These are phyloP conservation scores for Punctularia strigosozonata DNA, from an alignment of 768 basidiomycete species.

Conservation along the genomic window DNA sequence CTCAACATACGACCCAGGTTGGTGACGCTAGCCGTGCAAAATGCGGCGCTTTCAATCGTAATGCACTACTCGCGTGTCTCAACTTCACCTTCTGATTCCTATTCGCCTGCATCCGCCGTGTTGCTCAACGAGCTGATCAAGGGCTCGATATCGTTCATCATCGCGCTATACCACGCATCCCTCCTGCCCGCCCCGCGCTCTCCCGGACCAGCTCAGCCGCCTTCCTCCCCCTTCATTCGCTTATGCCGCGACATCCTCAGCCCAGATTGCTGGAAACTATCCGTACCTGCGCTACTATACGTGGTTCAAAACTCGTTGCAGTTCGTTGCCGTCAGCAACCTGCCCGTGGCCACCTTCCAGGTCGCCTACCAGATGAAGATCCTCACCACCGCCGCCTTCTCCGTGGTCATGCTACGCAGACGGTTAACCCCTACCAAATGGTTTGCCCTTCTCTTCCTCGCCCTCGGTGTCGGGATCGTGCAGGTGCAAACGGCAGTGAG, in stretches of 20 bases:
- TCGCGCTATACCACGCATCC: conserved; percentile 51
- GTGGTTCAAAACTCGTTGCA: conserved; percentile 95
- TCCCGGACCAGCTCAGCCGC: no score
- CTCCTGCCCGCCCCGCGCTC: conserved; percentile 30
- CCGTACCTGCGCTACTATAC: conserved; percentile 91
- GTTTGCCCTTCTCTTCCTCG: conserved; percentile 79
- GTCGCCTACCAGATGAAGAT: conserved; percentile 99
- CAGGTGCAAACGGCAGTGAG: conserved; percentile 67
- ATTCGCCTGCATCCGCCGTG: conserved; percentile 91
- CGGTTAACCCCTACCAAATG: conserved; percentile 68
- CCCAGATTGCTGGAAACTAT: conserved; percentile 93
- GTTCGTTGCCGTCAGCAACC: conserved; percentile 91
- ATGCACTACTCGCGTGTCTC: conserved; percentile 98
- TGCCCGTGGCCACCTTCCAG: conserved; percentile 95
- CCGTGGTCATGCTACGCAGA: conserved; percentile 71
- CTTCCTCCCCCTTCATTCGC: conserved; percentile 30
- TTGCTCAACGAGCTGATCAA: conserved; percentile 92
- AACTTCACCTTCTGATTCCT: conserved; percentile 62
- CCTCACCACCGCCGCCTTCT: conserved; percentile 89
- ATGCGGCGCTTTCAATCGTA: conserved; percentile 89
- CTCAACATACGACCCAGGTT: conserved; percentile 33
- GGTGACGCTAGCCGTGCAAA: conserved; percentile 86
- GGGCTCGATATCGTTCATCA: conserved; percentile 80
- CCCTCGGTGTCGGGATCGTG: conserved; percentile 87
- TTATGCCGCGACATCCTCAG: conserved; percentile 73